Conservation (phyloP, 1,284 basidiomycete genomes). For the Ustilago shanxiensis region DNA sequence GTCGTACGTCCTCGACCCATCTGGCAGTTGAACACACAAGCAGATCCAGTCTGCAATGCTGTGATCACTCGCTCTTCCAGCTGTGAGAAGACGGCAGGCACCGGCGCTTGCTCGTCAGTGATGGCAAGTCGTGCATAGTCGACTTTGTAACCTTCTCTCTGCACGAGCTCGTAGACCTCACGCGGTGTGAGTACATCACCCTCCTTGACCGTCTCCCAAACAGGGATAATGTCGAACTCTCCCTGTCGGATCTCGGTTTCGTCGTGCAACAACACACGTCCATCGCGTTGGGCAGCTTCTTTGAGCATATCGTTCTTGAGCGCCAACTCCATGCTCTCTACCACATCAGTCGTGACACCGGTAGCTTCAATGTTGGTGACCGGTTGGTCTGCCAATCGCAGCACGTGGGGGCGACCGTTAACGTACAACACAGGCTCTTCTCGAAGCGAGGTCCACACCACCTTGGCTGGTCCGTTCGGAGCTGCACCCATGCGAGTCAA, state of each 20-base stretch:
- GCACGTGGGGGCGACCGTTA: conserved; percentile 82
- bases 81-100: conserved; percentile 67
- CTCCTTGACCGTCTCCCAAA: conserved; percentile 86
- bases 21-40: conserved; percentile 68
- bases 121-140: conserved; percentile 68
- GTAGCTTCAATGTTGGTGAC: conserved; percentile 75
- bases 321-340: conserved; percentile 90
- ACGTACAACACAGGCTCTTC: conserved; percentile 69
- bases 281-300: conserved; percentile 81
- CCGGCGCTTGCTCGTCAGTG: conserved; percentile 70
- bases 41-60: conserved; percentile 58
- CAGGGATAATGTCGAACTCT: conserved; percentile 76
- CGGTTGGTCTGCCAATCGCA: conserved; percentile 82
- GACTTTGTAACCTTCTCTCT: conserved; percentile 65
- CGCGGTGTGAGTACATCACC: conserved; percentile 92
- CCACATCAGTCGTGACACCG: conserved; percentile 89
- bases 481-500: conserved; percentile 64
- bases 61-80: conserved; percentile 64
- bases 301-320: conserved; percentile 90
- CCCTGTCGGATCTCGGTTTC: conserved; percentile 94
- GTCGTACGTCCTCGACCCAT: conserved; percentile 70
- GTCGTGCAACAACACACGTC: conserved; percentile 88
- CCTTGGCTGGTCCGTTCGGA: conserved; percentile 47
- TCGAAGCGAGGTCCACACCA: conserved; percentile 68
- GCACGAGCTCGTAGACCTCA: conserved; percentile 73